Percentiles rank a stretch among this genome's conserved stretches.
Conservation (phyloP, 345 rosid genomes). For the Draba incana region DNA sequence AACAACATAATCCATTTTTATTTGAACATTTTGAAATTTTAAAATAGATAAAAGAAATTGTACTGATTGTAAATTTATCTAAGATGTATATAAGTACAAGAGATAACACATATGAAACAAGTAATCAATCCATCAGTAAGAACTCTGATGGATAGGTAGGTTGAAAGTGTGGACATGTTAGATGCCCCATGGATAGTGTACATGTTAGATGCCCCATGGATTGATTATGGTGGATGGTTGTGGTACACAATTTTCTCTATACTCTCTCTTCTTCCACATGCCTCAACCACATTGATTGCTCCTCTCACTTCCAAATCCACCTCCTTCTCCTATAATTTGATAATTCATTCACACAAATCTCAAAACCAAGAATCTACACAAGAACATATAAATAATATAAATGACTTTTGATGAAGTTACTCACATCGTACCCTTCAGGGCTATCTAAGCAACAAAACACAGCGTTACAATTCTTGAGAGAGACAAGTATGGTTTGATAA, state of each 20-base stretch:
- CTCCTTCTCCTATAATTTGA: slow-evolving; percentile 48
- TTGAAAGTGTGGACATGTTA: too few species aligned
- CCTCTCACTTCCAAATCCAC: slow-evolving; percentile 82
- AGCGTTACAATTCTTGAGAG: slow-evolving; percentile 70
- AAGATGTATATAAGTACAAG: too few species aligned
- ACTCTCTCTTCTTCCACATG: slow-evolving; percentile 74
- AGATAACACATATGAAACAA: too few species aligned
- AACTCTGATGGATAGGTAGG: too few species aligned
- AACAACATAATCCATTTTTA: too few species aligned
- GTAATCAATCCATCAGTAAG: too few species aligned
- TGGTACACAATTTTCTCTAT: slow-evolving; percentile 69
- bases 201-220: too few species aligned
- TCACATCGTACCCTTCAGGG: slow-evolving; percentile 71
- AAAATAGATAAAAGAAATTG: too few species aligned
- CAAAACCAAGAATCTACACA: slow-evolving; percentile 9
- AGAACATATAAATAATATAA: not conserved
- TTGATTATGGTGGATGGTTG: too few species aligned
- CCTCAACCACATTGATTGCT: slow-evolving; percentile 85
- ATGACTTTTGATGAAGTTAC: slow-evolving; percentile 22
- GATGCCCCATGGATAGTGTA: too few species aligned
- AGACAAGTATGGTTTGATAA: slow-evolving; percentile 74
- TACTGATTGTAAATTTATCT: too few species aligned
- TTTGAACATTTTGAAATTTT: too few species aligned
- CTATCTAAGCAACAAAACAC: slow-evolving; percentile 75
- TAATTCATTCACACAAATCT: slow-evolving; percentile 1